phyloP scores from a whole-genome alignment of 2,329 filamentous ascomycete genomes.

The Aureobasidium namibiae region DNA sequence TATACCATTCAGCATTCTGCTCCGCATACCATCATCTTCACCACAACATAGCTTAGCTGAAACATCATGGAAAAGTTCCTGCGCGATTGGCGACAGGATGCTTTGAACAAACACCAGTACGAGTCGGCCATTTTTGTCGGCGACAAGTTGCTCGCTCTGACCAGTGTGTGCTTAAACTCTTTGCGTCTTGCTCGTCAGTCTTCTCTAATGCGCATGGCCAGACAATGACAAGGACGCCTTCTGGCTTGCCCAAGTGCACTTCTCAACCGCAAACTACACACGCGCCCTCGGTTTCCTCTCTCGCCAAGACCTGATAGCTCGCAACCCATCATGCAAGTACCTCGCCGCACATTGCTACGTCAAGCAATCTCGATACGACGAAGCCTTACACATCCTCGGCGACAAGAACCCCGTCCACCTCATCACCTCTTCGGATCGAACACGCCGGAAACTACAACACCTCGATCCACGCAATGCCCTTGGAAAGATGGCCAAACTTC shows the following conservation, averaged over 20 bases:
- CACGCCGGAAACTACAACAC: constrained; percentile 64
- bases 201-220: constrained; percentile 30
- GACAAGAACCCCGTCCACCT: constrained; percentile 92
- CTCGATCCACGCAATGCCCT: constrained; percentile 46
- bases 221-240: constrained; percentile 92
- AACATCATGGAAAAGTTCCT: constrained; percentile 78
- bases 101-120: constrained; percentile 90
- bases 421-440: constrained; percentile 58
- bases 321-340: constrained; percentile 83
- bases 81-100: constrained; percentile 90
- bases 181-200: not conserved
- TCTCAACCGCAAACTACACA: constrained; percentile 88
- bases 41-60: not conserved
- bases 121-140: constrained; percentile 95
- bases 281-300: constrained; percentile 80
- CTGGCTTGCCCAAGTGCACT: constrained; percentile 97
- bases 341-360: constrained; percentile 90
- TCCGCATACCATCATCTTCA: not conserved
- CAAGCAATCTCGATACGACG: constrained; percentile 82
- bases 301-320: constrained; percentile 70
- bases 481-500: constrained; percentile 31
- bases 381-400: constrained; percentile 76
- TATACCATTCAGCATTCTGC: not conserved
- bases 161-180: constrained; percentile 52
- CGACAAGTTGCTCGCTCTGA: constrained; percentile 91